phyloP scores from a whole-genome alignment of 2,329 filamentous ascomycete genomes.

The Aspergillus glaucus region DNA sequence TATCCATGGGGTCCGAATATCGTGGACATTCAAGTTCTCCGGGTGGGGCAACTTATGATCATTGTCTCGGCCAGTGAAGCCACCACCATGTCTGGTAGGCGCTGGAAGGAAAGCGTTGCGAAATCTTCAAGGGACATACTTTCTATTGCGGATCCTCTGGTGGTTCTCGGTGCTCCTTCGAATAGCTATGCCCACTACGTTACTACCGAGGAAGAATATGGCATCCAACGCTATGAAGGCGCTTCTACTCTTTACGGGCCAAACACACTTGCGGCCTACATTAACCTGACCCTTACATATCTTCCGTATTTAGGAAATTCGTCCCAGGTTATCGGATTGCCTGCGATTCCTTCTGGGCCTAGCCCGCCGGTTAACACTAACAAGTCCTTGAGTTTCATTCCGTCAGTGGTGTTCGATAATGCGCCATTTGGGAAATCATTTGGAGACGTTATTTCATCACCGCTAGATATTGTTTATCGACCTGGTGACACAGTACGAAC shows the following conservation, averaged over 20 bases:
- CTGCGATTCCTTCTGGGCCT: slow-evolving; percentile 48
- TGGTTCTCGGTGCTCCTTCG: slow-evolving; percentile 79
- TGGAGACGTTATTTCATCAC: slow-evolving; percentile 57
- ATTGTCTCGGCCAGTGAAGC: slow-evolving; percentile 82
- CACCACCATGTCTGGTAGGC: slow-evolving; percentile 83
- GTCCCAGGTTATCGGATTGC: slow-evolving; percentile 31
- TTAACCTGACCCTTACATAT: slow-evolving; percentile 73
- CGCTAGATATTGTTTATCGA: slow-evolving; percentile 48
- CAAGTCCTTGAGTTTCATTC: slow-evolving; percentile 72
- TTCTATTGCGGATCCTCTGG: slow-evolving; percentile 54
- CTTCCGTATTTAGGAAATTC: slow-evolving; percentile 58
- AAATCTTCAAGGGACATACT: slow-evolving; percentile 48
- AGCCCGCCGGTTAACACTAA: slow-evolving; percentile 72
- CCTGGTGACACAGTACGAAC: slow-evolving; percentile 58
- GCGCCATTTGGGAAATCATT: slow-evolving; percentile 61
- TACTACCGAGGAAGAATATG: slow-evolving; percentile 72
- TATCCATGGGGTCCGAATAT: slow-evolving; percentile 90
- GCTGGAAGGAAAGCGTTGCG: slow-evolving; percentile 70
- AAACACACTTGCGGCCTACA: slow-evolving; percentile 76
- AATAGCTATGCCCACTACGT: slow-evolving; percentile 88
- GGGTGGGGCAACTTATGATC: slow-evolving; percentile 77
- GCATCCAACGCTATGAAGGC: slow-evolving; percentile 87
- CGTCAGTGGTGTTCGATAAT: slow-evolving; percentile 68
- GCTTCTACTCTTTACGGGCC: slow-evolving; percentile 83
- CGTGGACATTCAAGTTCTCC: slow-evolving; percentile 78